phyloP scores from a whole-genome alignment of 495 filamentous ascomycete genomes.

The Cetradonia linearis region DNA sequence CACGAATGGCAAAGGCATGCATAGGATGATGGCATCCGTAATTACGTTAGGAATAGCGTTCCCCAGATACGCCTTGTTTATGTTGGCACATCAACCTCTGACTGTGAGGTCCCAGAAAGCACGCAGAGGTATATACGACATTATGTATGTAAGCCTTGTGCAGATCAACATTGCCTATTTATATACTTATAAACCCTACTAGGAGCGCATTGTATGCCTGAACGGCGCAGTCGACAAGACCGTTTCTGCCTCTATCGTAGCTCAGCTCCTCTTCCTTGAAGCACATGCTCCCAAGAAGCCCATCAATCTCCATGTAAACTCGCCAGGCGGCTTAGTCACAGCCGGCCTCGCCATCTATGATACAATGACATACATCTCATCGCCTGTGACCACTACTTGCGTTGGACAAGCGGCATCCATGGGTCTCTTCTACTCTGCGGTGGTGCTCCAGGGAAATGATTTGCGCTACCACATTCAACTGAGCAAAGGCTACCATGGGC shows the following conservation, averaged over 20 bases:
- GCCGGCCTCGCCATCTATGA: slow-evolving; percentile 95
- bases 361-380: slow-evolving; percentile 94
- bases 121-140: no score
- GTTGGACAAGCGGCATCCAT: slow-evolving; percentile 91
- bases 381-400: slow-evolving; percentile 87
- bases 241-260: slow-evolving; percentile 81
- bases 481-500: slow-evolving; percentile 79
- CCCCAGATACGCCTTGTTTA: no score
- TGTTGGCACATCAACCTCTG: no score
- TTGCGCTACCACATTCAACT: slow-evolving; percentile 88
- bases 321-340: slow-evolving; percentile 90
- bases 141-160: slow-evolving; percentile 37
- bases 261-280: slow-evolving; percentile 95
- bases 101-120: no score
- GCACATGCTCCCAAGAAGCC: slow-evolving; percentile 89
- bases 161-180: not conserved
- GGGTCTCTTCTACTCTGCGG: slow-evolving; percentile 86
- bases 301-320: slow-evolving; percentile 96
- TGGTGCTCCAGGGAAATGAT: slow-evolving; percentile 74
- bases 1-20: no score
- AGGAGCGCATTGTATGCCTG: slow-evolving; percentile 93
- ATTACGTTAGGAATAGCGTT: no score
- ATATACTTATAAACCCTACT: slow-evolving; percentile 13
- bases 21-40: no score
- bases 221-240: slow-evolving; percentile 86